Percentiles rank a stretch among this genome's conserved stretches.
Evolutionary conservation across 371 early-diverging fungal species (phyloP).

Genomic region (Lichtheimia hyalospora): DNA sequence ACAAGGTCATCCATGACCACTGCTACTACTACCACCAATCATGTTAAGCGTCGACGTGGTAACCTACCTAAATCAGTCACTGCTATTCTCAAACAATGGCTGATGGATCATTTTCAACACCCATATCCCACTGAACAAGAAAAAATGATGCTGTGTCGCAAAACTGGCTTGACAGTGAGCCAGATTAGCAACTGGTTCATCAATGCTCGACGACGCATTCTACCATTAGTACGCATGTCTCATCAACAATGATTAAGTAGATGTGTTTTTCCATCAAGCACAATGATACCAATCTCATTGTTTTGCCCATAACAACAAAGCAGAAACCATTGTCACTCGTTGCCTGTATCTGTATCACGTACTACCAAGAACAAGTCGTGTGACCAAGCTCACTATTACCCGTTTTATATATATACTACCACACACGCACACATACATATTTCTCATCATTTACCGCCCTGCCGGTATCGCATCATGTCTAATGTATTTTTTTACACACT

Average conservation of each 20-base stretch:
- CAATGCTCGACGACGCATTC: constrained; percentile 70
- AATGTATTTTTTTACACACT: too few relatives aligned
- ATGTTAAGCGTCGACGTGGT: constrained; percentile 32
- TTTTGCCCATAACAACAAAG: too few relatives aligned
- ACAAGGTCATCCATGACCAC: neutral
- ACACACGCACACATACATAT: too few relatives aligned
- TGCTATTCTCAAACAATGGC: constrained; percentile 62
- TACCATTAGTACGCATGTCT: constrained; percentile 19
- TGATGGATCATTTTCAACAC: constrained; percentile 64
- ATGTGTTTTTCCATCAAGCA: too few relatives aligned
- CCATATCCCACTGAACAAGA: constrained; percentile 79
- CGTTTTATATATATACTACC: too few relatives aligned
- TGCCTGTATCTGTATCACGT: too few relatives aligned
- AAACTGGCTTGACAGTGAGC: constrained; percentile 61
- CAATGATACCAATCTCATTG: too few relatives aligned
- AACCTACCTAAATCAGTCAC: constrained; percentile 58
- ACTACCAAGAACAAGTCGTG: too few relatives aligned
- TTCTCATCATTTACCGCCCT: neutral
- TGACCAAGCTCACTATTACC: too few relatives aligned
- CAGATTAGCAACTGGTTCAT: constrained; percentile 88
- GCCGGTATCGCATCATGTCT: neutral
- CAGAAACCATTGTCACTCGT: too few relatives aligned
- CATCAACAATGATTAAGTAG: neutral
- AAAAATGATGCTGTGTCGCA: constrained; percentile 53
- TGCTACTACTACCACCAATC: neutral